phyloP scores from a whole-genome alignment of 2,329 filamentous ascomycete genomes.

The Trichoderma sp. region DNA sequence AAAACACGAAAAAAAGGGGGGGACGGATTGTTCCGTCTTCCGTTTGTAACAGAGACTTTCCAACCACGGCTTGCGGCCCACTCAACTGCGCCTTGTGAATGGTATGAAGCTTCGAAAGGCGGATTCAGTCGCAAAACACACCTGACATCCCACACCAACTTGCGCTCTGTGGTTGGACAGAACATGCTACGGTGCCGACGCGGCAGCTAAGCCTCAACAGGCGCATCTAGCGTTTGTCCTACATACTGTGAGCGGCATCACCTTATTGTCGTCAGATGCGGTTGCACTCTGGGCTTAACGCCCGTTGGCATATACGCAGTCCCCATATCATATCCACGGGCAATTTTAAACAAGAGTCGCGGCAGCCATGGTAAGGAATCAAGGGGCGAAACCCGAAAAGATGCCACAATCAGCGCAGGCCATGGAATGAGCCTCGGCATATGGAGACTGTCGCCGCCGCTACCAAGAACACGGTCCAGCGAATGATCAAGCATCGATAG shows the following conservation, averaged over 20 bases:
- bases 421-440: neutral
- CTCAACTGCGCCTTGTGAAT: neutral
- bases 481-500: neutral
- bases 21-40: slow-evolving; percentile 1
- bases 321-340: neutral
- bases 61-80: neutral
- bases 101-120: neutral
- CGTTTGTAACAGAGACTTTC: neutral
- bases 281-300: neutral
- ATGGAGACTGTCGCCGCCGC: neutral
- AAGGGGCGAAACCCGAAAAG: neutral
- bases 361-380: neutral
- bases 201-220: slow-evolving; percentile 1
- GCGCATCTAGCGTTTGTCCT: neutral
- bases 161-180: neutral
- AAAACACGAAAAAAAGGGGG: neutral
- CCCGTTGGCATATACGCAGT: neutral
- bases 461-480: neutral
- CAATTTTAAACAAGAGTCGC: neutral
- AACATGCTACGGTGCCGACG: neutral
- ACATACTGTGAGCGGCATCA: neutral
- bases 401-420: neutral
- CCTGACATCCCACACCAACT: neutral
- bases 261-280: neutral
- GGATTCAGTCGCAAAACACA: neutral